phyloP scores from a whole-genome alignment of 1,284 basidiomycete genomes.

The Fistulinella cinereoalba region DNA sequence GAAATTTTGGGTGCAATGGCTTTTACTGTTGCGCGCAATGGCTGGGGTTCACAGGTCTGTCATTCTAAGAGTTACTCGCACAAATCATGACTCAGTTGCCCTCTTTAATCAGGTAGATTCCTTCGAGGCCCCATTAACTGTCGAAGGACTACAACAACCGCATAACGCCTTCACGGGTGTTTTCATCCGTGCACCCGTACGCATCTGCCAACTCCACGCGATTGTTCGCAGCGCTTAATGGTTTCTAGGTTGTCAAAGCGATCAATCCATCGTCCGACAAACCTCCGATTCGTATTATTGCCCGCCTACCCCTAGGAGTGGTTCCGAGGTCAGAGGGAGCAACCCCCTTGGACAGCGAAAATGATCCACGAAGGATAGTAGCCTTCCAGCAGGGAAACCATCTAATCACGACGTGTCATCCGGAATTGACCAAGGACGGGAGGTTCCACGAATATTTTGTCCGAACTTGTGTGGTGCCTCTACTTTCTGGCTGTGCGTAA shows the following conservation, averaged over 20 bases:
- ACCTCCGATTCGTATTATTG: slow-evolving; percentile 64
- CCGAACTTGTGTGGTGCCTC: slow-evolving; percentile 53
- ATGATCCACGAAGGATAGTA: slow-evolving; percentile 68
- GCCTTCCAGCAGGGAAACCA: slow-evolving; percentile 84
- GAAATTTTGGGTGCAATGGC: slow-evolving; percentile 84
- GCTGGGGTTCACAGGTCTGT: slow-evolving; percentile 78
- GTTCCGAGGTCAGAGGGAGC: slow-evolving; percentile 50
- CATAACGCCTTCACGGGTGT: slow-evolving; percentile 76
- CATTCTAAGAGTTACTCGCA: background rate
- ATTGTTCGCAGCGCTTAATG: background rate
- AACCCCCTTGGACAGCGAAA: slow-evolving; percentile 33
- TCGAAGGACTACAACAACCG: slow-evolving; percentile 63
- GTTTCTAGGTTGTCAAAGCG: slow-evolving; percentile 56
- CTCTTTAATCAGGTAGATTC: slow-evolving; percentile 68
- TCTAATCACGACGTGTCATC: slow-evolving; percentile 91
- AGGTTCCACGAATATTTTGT: slow-evolving; percentile 91
- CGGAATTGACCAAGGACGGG: slow-evolving; percentile 85
- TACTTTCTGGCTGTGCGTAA: slow-evolving; percentile 14
- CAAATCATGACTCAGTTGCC: background rate
- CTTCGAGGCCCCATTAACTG: slow-evolving; percentile 77
- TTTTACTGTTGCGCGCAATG: slow-evolving; percentile 83
- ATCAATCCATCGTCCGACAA: slow-evolving; percentile 44
- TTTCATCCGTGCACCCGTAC: slow-evolving; percentile 93
- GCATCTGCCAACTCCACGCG: slow-evolving; percentile 19
- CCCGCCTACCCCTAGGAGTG: slow-evolving; percentile 63